phyloP scores from a whole-genome alignment of 768 basidiomycete genomes.

The Sutorius australiensis region DNA sequence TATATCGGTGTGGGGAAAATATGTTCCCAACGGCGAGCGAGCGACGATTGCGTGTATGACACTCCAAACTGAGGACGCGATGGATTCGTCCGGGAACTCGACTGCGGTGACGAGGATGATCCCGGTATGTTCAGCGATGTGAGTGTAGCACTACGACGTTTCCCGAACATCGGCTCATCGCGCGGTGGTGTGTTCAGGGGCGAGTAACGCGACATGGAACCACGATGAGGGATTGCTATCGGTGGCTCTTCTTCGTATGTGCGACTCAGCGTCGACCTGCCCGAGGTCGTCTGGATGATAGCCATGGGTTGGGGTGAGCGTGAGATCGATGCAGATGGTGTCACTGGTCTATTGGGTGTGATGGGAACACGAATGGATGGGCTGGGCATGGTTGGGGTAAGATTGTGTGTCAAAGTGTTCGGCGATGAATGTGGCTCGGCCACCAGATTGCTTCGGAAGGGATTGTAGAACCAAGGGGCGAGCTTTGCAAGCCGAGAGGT shows the following conservation, averaged over 20 bases:
- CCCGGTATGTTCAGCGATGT: constrained; percentile 37
- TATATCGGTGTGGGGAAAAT: constrained; percentile 67
- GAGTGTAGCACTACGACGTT: constrained; percentile 50
- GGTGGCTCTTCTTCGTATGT: constrained; percentile 56
- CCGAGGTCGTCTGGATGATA: constrained; percentile 35
- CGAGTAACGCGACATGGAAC: constrained; percentile 52
- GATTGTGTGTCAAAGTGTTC: constrained; percentile 41
- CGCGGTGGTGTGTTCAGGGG: constrained; percentile 68
- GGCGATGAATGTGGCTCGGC: constrained; percentile 56
- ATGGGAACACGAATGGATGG: constrained; percentile 31
- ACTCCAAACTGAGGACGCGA: constrained; percentile 57
- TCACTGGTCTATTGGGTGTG: constrained; percentile 25
- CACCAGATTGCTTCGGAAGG: constrained; percentile 56
- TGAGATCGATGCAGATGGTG: constrained; percentile 30
- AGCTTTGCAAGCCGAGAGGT: constrained; percentile 51
- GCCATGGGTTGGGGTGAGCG: constrained; percentile 42
- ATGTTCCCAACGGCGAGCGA: constrained; percentile 91
- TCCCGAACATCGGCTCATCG: constrained; percentile 52
- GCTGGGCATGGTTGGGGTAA: constrained; percentile 20
- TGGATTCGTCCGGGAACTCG: constrained; percentile 55
- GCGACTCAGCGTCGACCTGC: constrained; percentile 47
- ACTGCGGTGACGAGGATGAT: constrained; percentile 44
- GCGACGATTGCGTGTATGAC: constrained; percentile 60
- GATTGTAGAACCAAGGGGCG: constrained; percentile 76
- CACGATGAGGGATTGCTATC: constrained; percentile 38